Evolutionary conservation across 1,284 basidiomycete genomes (phyloP), one percentile per base, ranked within the genome.

Genomic region (Trametes polyzona): DNA sequence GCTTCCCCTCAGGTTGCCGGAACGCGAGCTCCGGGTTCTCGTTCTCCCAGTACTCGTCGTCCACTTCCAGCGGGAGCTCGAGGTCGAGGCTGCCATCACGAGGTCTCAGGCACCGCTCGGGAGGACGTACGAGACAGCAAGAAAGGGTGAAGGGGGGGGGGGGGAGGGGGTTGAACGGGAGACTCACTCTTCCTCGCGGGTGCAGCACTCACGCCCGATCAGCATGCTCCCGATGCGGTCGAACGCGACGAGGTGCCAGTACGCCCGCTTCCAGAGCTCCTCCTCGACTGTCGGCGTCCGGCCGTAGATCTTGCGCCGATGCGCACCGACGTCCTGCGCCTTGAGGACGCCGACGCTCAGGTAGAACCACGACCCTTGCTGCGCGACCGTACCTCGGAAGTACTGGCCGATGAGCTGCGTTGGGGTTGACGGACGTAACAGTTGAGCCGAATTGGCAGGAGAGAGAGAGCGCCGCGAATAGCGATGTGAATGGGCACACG

Each of bases 41-140:
- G 49, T 75, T 69, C 65, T 85, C 83, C 92, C 90, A 94, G 66
- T 86, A 93, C 61, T 94, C 90, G 67, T 96, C 95, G 62, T 95
- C 90, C 6, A 95, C 87, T 67, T 92, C 90, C 8, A 91, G 74
- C 0, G 92, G 92, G 46, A 89, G 77, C 35, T 91, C 90, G 23
- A 89, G 75, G 69, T 95, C 92, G 69, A 90, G 88, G 70, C 89
- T 90, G 65, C n/a, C n/a, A n/a, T n/a, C n/a, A n/a, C n/a, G n/a
- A n/a, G n/a, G n/a, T n/a, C n/a, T n/a, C n/a, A n/a, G n/a, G n/a
- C n/a, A n/a, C n/a, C n/a, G n/a, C n/a, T n/a, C n/a, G n/a, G n/a
- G n/a, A n/a, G n/a, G 5, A 35, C 33, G 11, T 3, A 53, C 21
- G 26, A 24, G 33, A 19, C 37, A 21, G 55, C 54, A 55, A 32